phyloP scores from a whole-genome alignment of 768 basidiomycete genomes.

The Boletus pseudo-olivaceus region DNA sequence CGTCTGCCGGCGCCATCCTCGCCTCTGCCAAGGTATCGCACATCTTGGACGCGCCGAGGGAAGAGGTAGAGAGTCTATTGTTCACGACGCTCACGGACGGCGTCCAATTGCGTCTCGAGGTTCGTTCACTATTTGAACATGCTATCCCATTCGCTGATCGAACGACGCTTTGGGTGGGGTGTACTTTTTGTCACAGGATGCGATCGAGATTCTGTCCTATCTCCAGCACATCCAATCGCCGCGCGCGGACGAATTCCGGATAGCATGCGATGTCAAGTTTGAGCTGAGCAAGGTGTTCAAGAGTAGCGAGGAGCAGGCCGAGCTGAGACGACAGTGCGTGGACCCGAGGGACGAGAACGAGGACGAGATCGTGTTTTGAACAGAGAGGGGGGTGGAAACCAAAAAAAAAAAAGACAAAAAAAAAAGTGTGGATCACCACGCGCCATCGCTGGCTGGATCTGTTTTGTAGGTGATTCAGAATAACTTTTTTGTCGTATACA shows the following conservation, averaged over 20 bases:
- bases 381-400: not conserved
- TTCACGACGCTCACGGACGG: constrained; percentile 47
- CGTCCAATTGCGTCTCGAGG: constrained; percentile 46
- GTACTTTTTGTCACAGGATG: constrained; percentile 40
- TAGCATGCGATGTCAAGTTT: constrained; percentile 51
- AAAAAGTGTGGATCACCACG: too few relatives aligned
- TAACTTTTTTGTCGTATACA: not conserved
- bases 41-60: constrained; percentile 43
- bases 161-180: not conserved
- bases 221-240: constrained; percentile 48
- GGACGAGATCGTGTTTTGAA: constrained; percentile 25
- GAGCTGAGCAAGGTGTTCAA: constrained; percentile 67
- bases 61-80: constrained; percentile 59
- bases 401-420: too few relatives aligned
- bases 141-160: not conserved
- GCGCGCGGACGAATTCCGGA: constrained; percentile 59
- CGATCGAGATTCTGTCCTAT: constrained; percentile 45
- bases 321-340: constrained; percentile 30
- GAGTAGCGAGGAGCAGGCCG: constrained; percentile 45
- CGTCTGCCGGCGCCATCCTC: constrained; percentile 51
- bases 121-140: constrained; percentile 16
- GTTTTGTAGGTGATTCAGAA: not conserved
- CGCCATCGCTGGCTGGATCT: not conserved
- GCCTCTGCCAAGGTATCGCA: constrained; percentile 58
- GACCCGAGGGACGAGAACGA: constrained; percentile 20